phyloP scores from a whole-genome alignment of 805 yeast species.

The Torulaspora indica region DNA sequence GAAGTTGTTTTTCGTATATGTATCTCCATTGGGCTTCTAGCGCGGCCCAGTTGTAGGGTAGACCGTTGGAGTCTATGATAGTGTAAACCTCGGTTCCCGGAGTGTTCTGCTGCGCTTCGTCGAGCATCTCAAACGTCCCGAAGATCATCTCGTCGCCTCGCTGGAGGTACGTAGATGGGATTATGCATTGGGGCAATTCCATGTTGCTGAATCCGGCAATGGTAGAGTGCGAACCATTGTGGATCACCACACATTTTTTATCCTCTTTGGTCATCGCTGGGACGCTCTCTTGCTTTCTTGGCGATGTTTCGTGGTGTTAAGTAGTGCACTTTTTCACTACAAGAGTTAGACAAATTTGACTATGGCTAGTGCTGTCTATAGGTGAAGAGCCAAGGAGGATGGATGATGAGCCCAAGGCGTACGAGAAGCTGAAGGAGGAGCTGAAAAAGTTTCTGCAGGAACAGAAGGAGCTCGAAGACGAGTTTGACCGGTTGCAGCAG shows the following conservation, averaged over 20 bases:
- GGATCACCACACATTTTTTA: constrained; percentile 61
- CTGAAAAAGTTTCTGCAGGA: constrained; percentile 58
- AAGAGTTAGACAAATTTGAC: no score
- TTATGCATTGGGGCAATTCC: constrained; percentile 55
- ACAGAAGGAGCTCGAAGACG: constrained; percentile 61
- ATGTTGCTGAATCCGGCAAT: constrained; percentile 67
- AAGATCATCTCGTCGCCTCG: constrained; percentile 20
- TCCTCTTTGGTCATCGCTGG: constrained; percentile 9
- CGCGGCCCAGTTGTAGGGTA: constrained; percentile 69
- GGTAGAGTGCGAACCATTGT: constrained; percentile 59
- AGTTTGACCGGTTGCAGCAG: constrained; percentile 64
- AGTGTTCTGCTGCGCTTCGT: constrained; percentile 12
- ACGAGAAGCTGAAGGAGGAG: constrained; percentile 61
- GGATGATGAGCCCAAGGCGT: constrained; percentile 41
- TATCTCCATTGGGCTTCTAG: constrained; percentile 63
- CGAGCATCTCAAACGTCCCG: constrained; percentile 32
- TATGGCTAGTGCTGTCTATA: not conserved
- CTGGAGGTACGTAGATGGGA: constrained; percentile 53
- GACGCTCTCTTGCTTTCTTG: not conserved
- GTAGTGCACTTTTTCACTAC: not conserved
- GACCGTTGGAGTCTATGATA: constrained; percentile 52
- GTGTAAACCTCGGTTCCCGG: constrained; percentile 40
- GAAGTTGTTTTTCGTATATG: constrained; percentile 49
- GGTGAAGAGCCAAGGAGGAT: constrained; percentile 3
- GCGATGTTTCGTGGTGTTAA: not conserved